Evolutionary conservation across 2,329 filamentous ascomycete genomes (phyloP).

Genomic region (Penicillium sp.): DNA sequence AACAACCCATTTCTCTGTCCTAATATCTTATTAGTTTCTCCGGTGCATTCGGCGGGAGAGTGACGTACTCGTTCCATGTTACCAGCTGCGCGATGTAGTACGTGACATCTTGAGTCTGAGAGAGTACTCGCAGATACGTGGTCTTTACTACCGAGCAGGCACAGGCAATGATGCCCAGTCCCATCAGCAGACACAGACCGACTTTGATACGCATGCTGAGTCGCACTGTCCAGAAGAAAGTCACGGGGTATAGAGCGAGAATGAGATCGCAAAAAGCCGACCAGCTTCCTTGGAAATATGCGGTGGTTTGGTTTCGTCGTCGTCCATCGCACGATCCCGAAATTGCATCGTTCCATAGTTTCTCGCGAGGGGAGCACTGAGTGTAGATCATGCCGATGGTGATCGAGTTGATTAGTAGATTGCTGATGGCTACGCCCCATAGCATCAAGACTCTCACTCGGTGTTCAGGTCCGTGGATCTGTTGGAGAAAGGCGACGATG

Average conservation of each 20-base stretch:
- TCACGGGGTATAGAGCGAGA: constrained; percentile 25
- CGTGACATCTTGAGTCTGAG: constrained; percentile 9
- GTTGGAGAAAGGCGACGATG: constrained; percentile 22
- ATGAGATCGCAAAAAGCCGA: constrained; percentile 22
- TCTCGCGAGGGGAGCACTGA: constrained; percentile 13
- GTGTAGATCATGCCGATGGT: constrained; percentile 13
- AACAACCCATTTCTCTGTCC: constrained; percentile 27
- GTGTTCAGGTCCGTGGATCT: constrained; percentile 22
- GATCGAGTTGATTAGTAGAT: constrained; percentile 13
- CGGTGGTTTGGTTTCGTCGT: constrained; percentile 12
- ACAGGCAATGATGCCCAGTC: constrained; percentile 22
- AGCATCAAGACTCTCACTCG: constrained; percentile 7
- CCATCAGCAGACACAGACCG: constrained; percentile 29
- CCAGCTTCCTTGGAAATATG: constrained; percentile 23
- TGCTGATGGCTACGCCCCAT: constrained; percentile 11
- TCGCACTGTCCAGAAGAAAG: constrained; percentile 25
- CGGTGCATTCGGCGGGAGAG: not conserved
- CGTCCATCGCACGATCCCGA: constrained; percentile 14
- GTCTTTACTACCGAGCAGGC: constrained; percentile 21
- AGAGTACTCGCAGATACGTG: constrained; percentile 8
- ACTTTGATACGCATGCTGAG: constrained; percentile 19
- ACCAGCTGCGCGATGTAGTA: constrained; percentile 13
- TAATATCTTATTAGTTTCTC: not conserved
- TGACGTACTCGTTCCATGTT: constrained; percentile 18
- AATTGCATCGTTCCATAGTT: constrained; percentile 14